Conservation (phyloP, 495 filamentous ascomycete genomes). For the Penicillium canariense region DNA sequence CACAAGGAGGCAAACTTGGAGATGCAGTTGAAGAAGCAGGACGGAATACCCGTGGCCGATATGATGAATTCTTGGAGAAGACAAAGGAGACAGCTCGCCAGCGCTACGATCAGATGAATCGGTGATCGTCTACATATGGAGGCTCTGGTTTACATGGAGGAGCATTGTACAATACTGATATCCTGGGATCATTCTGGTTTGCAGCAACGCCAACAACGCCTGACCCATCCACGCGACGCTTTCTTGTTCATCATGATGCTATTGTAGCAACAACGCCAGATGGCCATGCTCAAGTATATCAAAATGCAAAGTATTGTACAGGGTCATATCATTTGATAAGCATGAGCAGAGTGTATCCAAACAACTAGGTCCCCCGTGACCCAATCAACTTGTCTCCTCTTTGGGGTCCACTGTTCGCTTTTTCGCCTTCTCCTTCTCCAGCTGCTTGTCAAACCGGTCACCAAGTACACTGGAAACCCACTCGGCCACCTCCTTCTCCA, state of each 20-base stretch:
- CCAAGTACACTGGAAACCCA: constrained; percentile 65
- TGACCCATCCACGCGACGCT: too few species aligned
- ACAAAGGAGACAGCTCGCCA: constrained; percentile 78
- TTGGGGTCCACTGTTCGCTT: constrained; percentile 14
- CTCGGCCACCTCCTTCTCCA: constrained; percentile 67
- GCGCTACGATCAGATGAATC: constrained; percentile 64
- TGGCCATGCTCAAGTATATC: constrained; percentile 2
- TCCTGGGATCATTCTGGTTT: not conserved
- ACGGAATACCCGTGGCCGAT: constrained; percentile 65
- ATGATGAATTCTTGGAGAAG: constrained; percentile 73
- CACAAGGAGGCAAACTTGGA: constrained; percentile 77
- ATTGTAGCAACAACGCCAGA: constrained; percentile 9
- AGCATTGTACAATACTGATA: constrained; percentile 11
- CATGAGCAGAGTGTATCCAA: constrained; percentile 23
- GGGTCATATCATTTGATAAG: constrained; percentile 14
- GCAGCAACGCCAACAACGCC: not conserved
- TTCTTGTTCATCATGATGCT: constrained; percentile 1
- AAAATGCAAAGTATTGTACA: constrained; percentile 20
- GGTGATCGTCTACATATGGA: not conserved
- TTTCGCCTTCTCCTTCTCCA: constrained; percentile 37
- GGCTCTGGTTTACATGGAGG: not conserved
- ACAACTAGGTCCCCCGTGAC: not conserved
- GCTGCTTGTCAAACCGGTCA: constrained; percentile 46
- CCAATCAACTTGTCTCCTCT: constrained; percentile 12
- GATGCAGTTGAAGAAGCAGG: constrained; percentile 80